phyloP scores from a whole-genome alignment of 163 green algal genomes.

The Trebouxia gelatinosa region DNA sequence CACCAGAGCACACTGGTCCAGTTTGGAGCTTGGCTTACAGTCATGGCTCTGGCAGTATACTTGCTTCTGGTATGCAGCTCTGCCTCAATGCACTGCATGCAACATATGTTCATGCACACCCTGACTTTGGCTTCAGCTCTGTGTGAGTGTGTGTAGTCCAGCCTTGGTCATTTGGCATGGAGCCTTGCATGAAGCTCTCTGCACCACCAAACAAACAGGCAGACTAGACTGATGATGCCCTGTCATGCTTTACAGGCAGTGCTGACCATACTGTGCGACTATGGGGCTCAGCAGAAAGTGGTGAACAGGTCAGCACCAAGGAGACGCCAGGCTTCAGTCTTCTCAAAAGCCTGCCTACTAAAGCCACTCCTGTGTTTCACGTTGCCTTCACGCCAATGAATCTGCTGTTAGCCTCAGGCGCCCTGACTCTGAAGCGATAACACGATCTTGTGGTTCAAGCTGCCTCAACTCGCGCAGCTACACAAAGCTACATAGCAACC shows the following conservation, averaged over 20 bases:
- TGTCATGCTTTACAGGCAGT: constrained; percentile 55
- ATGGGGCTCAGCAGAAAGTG: constrained; percentile 48
- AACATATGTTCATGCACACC: background rate
- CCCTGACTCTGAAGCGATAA: constrained; percentile 49
- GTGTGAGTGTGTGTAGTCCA: background rate
- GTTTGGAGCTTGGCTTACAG: constrained; percentile 83
- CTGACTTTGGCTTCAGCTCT: background rate
- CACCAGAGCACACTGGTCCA: constrained; percentile 59
- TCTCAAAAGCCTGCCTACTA: constrained; percentile 70
- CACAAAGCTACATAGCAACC: too few species aligned
- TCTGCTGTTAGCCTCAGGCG: constrained; percentile 77
- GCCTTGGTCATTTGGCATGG: background rate
- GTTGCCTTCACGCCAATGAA: constrained; percentile 74
- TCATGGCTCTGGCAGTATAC: constrained; percentile 52
- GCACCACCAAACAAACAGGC: background rate
- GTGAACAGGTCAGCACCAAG: too few species aligned
- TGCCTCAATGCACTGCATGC: background rate
- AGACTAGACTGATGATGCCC: background rate
- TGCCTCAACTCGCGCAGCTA: too few species aligned
- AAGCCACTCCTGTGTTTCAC: constrained; percentile 75
- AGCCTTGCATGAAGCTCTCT: too few species aligned
- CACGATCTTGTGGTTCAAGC: too few species aligned
- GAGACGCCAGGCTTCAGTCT: constrained; percentile 30
- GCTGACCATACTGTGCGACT: constrained; percentile 75
- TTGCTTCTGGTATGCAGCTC: constrained; percentile 73